Evolutionary conservation across 306 rosid species (phyloP), one percentile per base, ranked within the genome.

Genomic region (Vicia sativa): DNA sequence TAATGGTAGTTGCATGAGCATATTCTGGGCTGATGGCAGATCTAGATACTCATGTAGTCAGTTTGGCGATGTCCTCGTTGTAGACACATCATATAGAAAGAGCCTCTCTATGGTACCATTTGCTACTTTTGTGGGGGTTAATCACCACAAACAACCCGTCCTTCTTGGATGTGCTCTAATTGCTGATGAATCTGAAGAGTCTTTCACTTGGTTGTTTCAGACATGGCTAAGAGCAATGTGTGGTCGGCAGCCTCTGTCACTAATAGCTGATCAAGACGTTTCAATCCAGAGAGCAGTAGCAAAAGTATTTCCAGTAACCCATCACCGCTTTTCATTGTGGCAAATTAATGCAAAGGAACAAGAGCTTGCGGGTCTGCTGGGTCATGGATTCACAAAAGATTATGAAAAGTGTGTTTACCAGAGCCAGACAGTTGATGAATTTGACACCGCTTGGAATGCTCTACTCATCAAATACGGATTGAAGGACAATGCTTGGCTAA

Each of bases 11-110:
- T 88, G 95, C 88, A 82, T 88, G 98, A 93, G 87, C 82, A 49
- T 93, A 71, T 93, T 93, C 81, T 93, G 97, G 98, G 96, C 98
- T 23, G 98, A 93, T 79, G 97, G 98, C 58, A 85, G 93, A 81
- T 90, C 97, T 61, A 82, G 98, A 71, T 93, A 88, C 77, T 90
- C 96, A 58, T 84, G 90, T 80, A 86, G 95, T 74, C 98, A 85
- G 82, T 93, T 90, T 70, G 97, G 97, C 54, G 98, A 93, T 85
- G 84, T 80, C 63, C 72, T 93, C 28, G 82, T 88, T 69, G 68
- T 90, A 9, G 98, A 93, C 56, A 86, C 96, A 29, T 90, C 97
- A 12, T 93, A 90, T 60, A 74, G 96, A 44, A 86, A 90, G 74
- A 82, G 89, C 42, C 82, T 80, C 39, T 86, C 80, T 85, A 48